Percentiles rank a stretch among this genome's conserved stretches.
These are phyloP conservation scores for Pseudomonodictys pantanalensis DNA, from an alignment of 495 filamentous ascomycete species.

Conservation along the genomic window DNA sequence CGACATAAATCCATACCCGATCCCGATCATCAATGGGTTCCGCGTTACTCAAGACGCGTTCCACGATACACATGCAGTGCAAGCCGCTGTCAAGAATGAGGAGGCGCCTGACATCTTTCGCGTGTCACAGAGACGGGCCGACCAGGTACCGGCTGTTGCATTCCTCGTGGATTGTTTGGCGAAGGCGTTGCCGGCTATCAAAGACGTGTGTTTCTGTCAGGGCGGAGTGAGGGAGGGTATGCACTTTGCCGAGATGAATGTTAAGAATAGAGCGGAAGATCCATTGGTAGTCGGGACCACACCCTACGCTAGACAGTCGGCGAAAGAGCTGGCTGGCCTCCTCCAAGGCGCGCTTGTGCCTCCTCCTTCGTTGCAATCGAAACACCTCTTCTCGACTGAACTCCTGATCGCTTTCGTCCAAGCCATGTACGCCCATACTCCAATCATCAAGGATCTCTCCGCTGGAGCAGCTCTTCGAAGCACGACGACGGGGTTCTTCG, in stretches of 20 bases:
- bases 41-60: conserved; percentile 61
- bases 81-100: conserved; percentile 49
- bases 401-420: conserved; percentile 27
- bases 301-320: conserved; percentile 48
- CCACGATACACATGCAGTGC: conserved; percentile 56
- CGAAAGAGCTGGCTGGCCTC: conserved; percentile 42
- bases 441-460: conserved; percentile 41
- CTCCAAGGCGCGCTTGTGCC: conserved; percentile 47
- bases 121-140: conserved; percentile 74
- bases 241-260: conserved; percentile 64
- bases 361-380: conserved; percentile 25
- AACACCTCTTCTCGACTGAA: conserved; percentile 9
- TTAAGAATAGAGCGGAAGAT: conserved; percentile 56
- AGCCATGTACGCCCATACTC: conserved; percentile 24
- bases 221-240: conserved; percentile 84
- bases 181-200: conserved; percentile 66
- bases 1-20: conserved; percentile 69
- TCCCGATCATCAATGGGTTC: conserved; percentile 82
- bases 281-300: conserved; percentile 63
- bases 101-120: conserved; percentile 60
- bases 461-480: conserved; percentile 68
- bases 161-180: conserved; percentile 71
- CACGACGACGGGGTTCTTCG: conserved; percentile 66
- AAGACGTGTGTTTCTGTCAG: conserved; percentile 73
- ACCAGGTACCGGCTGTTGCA: conserved; percentile 80